phyloP scores from a whole-genome alignment of 2,329 filamentous ascomycete species.

The Cucurbitaria berberidis region DNA sequence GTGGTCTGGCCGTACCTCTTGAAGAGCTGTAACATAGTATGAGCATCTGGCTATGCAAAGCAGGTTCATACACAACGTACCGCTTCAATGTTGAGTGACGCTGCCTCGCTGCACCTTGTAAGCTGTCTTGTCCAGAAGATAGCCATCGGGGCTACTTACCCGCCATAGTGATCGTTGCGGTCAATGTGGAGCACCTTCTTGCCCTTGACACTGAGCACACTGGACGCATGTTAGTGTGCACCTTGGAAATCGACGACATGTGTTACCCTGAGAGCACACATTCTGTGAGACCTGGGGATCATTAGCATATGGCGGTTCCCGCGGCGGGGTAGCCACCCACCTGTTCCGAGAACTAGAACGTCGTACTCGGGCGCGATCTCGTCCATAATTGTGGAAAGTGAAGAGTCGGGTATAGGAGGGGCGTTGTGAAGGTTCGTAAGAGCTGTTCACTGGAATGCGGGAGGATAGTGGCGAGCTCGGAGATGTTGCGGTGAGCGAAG shows the following conservation, averaged over 20 bases:
- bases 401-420: conserved; percentile 20
- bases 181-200: conserved; percentile 99
- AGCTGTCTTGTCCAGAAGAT: conserved; percentile 21
- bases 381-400: conserved; percentile 71
- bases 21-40: conserved; percentile 72
- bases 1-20: conserved; percentile 90
- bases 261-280: conserved; percentile 95
- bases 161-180: conserved; percentile 97
- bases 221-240: conserved; percentile 47
- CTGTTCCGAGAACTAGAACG: conserved; percentile 97
- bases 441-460: conserved; percentile 29
- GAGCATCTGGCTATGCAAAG: conserved; percentile 48
- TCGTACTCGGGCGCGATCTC: conserved; percentile 99
- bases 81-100: conserved; percentile 90
- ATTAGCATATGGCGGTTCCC: conserved; percentile 35
- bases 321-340: conserved; percentile 63
- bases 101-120: conserved; percentile 73
- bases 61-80: conserved; percentile 59
- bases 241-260: conserved; percentile 6
- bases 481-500: conserved; percentile 37
- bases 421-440: conserved; percentile 26
- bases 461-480: conserved; percentile 17
- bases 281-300: conserved; percentile 82
- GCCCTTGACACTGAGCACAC: conserved; percentile 96
- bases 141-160: conserved; percentile 63